Base-by-base conservation (phyloP, 768 basidiomycete species). In the Suillus luteus region DNA sequence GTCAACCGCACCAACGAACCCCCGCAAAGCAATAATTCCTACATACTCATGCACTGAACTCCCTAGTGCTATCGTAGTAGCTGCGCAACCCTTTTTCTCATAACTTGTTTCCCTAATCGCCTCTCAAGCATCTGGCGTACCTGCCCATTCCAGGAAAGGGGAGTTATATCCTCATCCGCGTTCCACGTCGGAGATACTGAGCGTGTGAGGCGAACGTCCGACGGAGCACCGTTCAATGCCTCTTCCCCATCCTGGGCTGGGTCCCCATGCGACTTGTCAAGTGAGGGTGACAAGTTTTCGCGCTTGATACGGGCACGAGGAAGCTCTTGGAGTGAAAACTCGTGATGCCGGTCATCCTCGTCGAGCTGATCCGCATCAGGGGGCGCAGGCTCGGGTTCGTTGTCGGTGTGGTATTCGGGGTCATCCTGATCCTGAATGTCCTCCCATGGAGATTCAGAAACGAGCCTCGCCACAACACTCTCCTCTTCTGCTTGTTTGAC, bases 41-140 rank as follows among this genome's bases (percentile, higher is more conserved):
- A 52, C 51, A 19, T 31, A 8, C 17, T 52, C 17, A 2, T 54
- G 19, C 1, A n/a, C 19, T n/a, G 52, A 33, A 19, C 17, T 24
- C 31, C 19, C 27, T 27, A n/a, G 14, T 35, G 27, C 46, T 63
- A 71, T 31, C 31, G 35, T 9, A 75, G 71, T 27, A 63, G 43
- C 14, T 37, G 60, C 11, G 52, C 59, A 5, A 76, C 33, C 1
- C 55, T 64, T 24, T 17, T 65, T 8, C 61, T 70, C 44, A 65
- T 68, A 10, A 3, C 51, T 8, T 9, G 22, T 40, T 55, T 70
- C 2, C 73, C 74, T 9, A 75, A 9, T 60, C 35, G 60, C 9
- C 15, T 52, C 19, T 73, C 69, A 37, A 70, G n/a, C 54, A 66
- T 43, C 5, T 24, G 27, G 8, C 52, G 55, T 1, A 70, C 70